phyloP scores from a whole-genome alignment of 2,329 filamentous ascomycete genomes.

The Aureobasidium melanogenum region DNA sequence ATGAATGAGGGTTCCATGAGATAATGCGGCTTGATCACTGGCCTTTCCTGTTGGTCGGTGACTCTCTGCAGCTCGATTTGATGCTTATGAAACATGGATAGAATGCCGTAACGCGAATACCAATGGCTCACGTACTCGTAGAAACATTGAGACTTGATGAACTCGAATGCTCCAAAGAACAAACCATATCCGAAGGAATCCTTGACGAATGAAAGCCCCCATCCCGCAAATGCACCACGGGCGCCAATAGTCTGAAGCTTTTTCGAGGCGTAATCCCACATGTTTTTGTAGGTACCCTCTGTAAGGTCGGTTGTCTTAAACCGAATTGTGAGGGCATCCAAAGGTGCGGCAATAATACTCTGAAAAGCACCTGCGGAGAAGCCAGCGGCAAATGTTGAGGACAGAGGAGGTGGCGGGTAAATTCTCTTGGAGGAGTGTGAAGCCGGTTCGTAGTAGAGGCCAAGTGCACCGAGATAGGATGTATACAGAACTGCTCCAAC shows the following conservation, averaged over 20 bases:
- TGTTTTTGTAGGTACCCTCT: slow-evolving; percentile 53
- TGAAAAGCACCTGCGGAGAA: slow-evolving; percentile 61
- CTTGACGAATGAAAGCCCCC: slow-evolving; percentile 58
- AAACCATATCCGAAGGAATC: slow-evolving; percentile 60
- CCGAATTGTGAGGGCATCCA: slow-evolving; percentile 66
- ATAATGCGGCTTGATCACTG: slow-evolving; percentile 63
- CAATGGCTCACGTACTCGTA: slow-evolving; percentile 63
- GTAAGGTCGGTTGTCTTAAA: slow-evolving; percentile 57
- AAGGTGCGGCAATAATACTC: slow-evolving; percentile 61
- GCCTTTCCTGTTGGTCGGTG: slow-evolving; percentile 22
- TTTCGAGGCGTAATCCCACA: slow-evolving; percentile 62
- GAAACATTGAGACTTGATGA: slow-evolving; percentile 64
- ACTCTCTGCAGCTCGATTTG: slow-evolving; percentile 21
- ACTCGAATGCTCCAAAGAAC: slow-evolving; percentile 70
- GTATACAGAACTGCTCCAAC: slow-evolving; percentile 70
- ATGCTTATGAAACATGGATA: slow-evolving; percentile 26
- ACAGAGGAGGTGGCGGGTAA: slow-evolving; percentile 58
- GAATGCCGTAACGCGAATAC: slow-evolving; percentile 43
- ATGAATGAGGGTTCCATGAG: slow-evolving; percentile 65
- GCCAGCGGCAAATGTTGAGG: slow-evolving; percentile 60
- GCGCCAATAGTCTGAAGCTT: slow-evolving; percentile 64
- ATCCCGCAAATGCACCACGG: slow-evolving; percentile 66
- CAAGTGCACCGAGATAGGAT: slow-evolving; percentile 63
- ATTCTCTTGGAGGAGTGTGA: slow-evolving; percentile 52
- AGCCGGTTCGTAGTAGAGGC: slow-evolving; percentile 57